Evolutionary conservation across 495 filamentous ascomycete genomes (phyloP).

Genomic region (Hypoxylon subgilvum): DNA sequence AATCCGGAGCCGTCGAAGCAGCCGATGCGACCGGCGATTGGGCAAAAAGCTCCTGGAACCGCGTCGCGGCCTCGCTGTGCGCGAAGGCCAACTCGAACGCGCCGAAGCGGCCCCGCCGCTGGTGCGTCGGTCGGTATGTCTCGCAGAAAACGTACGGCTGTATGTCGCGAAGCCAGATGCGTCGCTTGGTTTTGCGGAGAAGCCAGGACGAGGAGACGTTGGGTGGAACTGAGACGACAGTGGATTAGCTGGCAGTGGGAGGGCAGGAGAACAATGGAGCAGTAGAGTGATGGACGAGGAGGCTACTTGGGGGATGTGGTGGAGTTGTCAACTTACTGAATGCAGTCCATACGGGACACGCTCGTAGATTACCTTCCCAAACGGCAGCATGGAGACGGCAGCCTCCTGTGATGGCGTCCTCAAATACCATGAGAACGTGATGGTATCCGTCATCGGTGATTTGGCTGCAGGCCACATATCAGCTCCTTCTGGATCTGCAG

Average conservation of each 20-base stretch:
- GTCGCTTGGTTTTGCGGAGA: constrained; percentile 52
- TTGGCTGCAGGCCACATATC: constrained; percentile 54
- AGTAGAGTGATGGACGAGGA: background rate
- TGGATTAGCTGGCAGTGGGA: background rate
- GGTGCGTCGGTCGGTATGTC: constrained; percentile 59
- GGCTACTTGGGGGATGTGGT: background rate
- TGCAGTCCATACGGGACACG: constrained; percentile 75
- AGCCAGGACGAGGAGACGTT: constrained; percentile 65
- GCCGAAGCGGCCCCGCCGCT: constrained; percentile 50
- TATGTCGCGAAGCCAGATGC: constrained; percentile 66
- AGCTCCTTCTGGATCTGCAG: constrained; percentile 5
- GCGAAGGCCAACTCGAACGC: constrained; percentile 56
- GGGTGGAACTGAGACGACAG: constrained; percentile 57
- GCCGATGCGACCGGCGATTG: constrained; percentile 19
- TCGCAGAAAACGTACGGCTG: constrained; percentile 67
- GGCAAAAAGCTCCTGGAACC: constrained; percentile 51
- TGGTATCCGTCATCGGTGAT: constrained; percentile 73
- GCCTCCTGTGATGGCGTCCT: constrained; percentile 67
- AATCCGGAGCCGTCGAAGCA: constrained; percentile 30
- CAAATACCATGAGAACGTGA: constrained; percentile 74
- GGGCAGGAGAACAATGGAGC: background rate
- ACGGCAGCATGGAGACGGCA: constrained; percentile 61
- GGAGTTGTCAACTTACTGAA: constrained; percentile 55
- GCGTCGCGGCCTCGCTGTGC: constrained; percentile 48
- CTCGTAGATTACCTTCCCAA: constrained; percentile 55